Evolutionary conservation across 2,329 filamentous ascomycete genomes (phyloP).

Genomic region (Penicillium verrucosum): DNA sequence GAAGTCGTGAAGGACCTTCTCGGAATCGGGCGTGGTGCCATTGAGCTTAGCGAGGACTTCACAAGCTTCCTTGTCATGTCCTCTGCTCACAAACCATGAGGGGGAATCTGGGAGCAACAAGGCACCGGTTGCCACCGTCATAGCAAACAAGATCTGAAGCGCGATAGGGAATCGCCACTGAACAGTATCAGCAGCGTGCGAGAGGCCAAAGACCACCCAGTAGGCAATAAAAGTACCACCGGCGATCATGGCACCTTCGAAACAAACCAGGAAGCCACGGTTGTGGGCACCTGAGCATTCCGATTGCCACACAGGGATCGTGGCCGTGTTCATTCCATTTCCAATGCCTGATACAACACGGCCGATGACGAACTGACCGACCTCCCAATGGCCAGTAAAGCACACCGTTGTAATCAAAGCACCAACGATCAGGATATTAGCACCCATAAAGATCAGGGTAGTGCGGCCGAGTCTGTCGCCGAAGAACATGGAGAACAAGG

Average conservation of each 20-base stretch:
- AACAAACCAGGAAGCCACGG: slow-evolving; percentile 26
- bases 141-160: slow-evolving; percentile 45
- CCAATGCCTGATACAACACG: slow-evolving; percentile 31
- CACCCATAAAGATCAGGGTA: slow-evolving; percentile 51
- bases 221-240: slow-evolving; percentile 34
- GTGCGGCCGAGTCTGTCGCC: slow-evolving; percentile 24
- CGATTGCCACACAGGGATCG: slow-evolving; percentile 35
- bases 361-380: slow-evolving; percentile 37
- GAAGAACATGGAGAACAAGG: slow-evolving; percentile 20
- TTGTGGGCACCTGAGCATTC: slow-evolving; percentile 27
- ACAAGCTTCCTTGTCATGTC: slow-evolving; percentile 46
- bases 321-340: slow-evolving; percentile 31
- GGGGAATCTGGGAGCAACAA: slow-evolving; percentile 51
- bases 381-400: slow-evolving; percentile 12
- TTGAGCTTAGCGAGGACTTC: slow-evolving; percentile 48
- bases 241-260: slow-evolving; percentile 32
- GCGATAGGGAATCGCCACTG: slow-evolving; percentile 48
- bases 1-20: slow-evolving; percentile 23
- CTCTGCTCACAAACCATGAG: slow-evolving; percentile 52
- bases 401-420: slow-evolving; percentile 18
- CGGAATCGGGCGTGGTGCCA: slow-evolving; percentile 36
- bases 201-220: slow-evolving; percentile 38
- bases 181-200: slow-evolving; percentile 29
- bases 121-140: slow-evolving; percentile 20
- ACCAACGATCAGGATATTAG: slow-evolving; percentile 42